These are phyloP conservation scores for Begonia masoniana DNA, from an alignment of 306 rosid genomes.

Conservation along the genomic window DNA sequence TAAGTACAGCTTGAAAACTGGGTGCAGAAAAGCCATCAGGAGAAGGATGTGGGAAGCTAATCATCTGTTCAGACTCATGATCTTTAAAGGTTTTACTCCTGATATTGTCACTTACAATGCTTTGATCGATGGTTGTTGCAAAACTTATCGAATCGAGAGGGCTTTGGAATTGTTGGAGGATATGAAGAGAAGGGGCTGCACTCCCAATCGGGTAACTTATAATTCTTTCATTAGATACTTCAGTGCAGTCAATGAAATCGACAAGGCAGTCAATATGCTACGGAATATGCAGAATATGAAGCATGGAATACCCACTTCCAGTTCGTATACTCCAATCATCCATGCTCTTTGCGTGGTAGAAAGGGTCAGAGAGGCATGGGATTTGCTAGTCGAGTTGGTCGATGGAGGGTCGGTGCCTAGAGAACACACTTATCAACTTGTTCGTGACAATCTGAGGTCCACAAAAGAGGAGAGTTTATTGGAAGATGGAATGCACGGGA, in stretches of 20 bases:
- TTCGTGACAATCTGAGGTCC: slow-evolving; percentile 31
- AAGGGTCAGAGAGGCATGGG: slow-evolving; percentile 46
- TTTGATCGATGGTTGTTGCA: slow-evolving; percentile 81
- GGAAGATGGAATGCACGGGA: slow-evolving; percentile 27
- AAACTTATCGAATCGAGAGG: slow-evolving; percentile 46
- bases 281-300: slow-evolving; percentile 48
- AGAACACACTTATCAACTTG: slow-evolving; percentile 62
- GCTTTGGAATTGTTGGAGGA: slow-evolving; percentile 77
- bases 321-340: slow-evolving; percentile 70
- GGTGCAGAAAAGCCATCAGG: slow-evolving; percentile 64
- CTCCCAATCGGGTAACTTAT: slow-evolving; percentile 60
- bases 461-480: slow-evolving; percentile 31
- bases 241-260: slow-evolving; percentile 72
- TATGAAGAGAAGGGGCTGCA: slow-evolving; percentile 53
- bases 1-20: slow-evolving; percentile 48
- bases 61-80: slow-evolving; percentile 68
- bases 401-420: slow-evolving; percentile 61
- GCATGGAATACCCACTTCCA: slow-evolving; percentile 40
- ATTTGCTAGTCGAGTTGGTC: slow-evolving; percentile 58
- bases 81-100: slow-evolving; percentile 60
- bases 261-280: slow-evolving; percentile 53
- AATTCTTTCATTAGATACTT: slow-evolving; percentile 63
- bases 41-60: slow-evolving; percentile 77
- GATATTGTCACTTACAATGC: slow-evolving; percentile 83
- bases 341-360: slow-evolving; percentile 69